phyloP scores from a whole-genome alignment of 2,329 filamentous ascomycete genomes.

The Talaromyces islandicus region DNA sequence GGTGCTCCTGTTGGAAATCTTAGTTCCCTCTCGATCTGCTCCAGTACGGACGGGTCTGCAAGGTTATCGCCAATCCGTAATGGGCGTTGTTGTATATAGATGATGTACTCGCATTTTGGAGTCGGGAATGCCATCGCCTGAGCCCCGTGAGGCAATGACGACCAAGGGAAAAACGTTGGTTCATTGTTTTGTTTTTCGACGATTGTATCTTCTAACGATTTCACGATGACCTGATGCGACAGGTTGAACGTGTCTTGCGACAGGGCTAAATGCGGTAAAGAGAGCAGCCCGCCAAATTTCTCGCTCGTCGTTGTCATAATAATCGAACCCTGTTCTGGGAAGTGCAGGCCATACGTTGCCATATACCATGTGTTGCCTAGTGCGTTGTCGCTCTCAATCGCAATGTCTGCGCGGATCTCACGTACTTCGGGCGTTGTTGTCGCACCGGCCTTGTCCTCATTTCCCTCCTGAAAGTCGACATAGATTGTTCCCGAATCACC shows the following conservation, averaged over 20 bases:
- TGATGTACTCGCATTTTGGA: conserved; percentile 81
- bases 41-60: conserved; percentile 32
- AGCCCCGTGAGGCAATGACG: conserved; percentile 58
- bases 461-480: conserved; percentile 58
- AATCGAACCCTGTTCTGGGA: conserved; percentile 70
- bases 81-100: conserved; percentile 67
- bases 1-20: conserved; percentile 54
- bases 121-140: conserved; percentile 43
- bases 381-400: conserved; percentile 64
- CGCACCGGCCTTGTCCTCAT: conserved; percentile 30
- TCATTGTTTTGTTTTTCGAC: conserved; percentile 53
- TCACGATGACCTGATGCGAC: conserved; percentile 63
- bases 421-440: conserved; percentile 48
- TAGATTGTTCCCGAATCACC: conserved; percentile 63
- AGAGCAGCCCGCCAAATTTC: conserved; percentile 89
- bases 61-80: conserved; percentile 24
- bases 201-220: conserved; percentile 63
- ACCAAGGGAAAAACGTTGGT: conserved; percentile 65
- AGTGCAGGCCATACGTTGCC: conserved; percentile 77
- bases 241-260: conserved; percentile 49
- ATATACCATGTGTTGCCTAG: conserved; percentile 73
- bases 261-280: conserved; percentile 74
- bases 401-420: conserved; percentile 63
- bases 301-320: conserved; percentile 86
- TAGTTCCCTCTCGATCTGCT: conserved; percentile 54